phyloP scores from a whole-genome alignment of 495 filamentous ascomycete species.

The Evansstolkia leycettana region DNA sequence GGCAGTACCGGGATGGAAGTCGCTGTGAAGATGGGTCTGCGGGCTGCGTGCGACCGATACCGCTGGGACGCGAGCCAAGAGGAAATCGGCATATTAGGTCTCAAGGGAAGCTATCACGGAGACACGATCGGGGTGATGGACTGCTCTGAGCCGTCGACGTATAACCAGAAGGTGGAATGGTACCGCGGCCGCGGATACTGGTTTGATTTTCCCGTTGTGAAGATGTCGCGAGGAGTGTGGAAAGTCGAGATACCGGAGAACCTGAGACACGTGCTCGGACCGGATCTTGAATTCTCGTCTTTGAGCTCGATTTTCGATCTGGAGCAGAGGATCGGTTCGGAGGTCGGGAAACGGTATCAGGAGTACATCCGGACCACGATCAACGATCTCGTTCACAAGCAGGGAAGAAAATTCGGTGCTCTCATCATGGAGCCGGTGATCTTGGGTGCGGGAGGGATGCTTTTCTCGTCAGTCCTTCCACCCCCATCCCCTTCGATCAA shows the following conservation, averaged over 20 bases:
- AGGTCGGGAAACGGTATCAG: conserved; percentile 36
- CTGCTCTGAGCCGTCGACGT: conserved; percentile 57
- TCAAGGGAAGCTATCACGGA: conserved; percentile 69
- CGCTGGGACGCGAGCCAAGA: conserved; percentile 43
- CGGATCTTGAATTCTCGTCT: conserved; percentile 29
- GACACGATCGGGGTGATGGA: conserved; percentile 80
- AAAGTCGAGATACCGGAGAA: conserved; percentile 40
- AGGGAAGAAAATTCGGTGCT: conserved; percentile 58
- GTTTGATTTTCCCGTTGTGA: conserved; percentile 62
- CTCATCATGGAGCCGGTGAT: conserved; percentile 65
- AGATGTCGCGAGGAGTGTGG: conserved; percentile 52
- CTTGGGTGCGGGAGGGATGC: conserved; percentile 68
- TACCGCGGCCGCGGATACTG: conserved; percentile 62
- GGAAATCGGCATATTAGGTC: conserved; percentile 51
- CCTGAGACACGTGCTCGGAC: conserved; percentile 33
- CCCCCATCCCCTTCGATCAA: neutral
- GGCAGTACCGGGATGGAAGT: conserved; percentile 72
- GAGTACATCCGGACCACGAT: conserved; percentile 43
- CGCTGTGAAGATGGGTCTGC: conserved; percentile 66
- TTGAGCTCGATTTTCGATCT: conserved; percentile 52
- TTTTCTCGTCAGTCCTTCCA: conserved; percentile 45
- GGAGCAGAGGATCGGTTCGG: conserved; percentile 27
- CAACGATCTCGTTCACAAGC: conserved; percentile 28
- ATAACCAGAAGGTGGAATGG: conserved; percentile 68
- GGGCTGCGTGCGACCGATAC: conserved; percentile 49